Percentiles rank a stretch among this genome's conserved stretches.
Conservation (phyloP, 2,329 filamentous ascomycete genomes). For the Venturia oleaginea region DNA sequence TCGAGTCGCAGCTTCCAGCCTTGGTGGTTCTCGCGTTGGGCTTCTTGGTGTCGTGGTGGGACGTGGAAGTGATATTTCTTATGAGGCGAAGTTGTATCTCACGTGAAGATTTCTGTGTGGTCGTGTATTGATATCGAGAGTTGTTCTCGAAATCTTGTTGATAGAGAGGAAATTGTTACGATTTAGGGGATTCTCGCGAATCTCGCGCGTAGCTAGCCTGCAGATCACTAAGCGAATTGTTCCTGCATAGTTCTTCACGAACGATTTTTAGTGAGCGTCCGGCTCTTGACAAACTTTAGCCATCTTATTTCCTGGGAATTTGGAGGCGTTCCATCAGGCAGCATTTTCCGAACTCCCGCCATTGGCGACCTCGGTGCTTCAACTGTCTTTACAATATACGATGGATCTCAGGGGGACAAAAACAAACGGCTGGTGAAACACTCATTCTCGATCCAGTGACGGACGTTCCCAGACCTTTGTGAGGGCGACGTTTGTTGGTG, state of each 20-base stretch:
- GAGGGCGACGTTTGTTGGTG: too few species aligned
- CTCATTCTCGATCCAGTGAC: background rate
- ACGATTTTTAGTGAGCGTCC: background rate
- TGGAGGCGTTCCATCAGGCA: too few species aligned
- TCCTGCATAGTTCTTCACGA: background rate
- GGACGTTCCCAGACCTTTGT: background rate
- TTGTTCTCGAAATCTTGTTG: background rate
- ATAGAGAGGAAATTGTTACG: background rate
- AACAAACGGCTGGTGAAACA: background rate
- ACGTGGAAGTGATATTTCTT: too few species aligned
- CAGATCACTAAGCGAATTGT: background rate
- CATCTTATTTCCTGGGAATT: too few species aligned
- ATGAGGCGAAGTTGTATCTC: too few species aligned
- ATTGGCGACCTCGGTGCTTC: background rate
- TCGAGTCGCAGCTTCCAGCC: too few species aligned
- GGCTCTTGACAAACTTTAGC: background rate
- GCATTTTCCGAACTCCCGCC: background rate
- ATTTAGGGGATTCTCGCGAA: background rate
- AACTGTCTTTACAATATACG: too few species aligned
- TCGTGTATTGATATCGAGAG: background rate
- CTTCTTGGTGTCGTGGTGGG: too few species aligned
- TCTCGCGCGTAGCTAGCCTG: background rate
- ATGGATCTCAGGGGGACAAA: background rate
- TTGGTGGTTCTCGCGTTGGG: too few species aligned
- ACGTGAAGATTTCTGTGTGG: background rate